Base-by-base conservation (phyloP, 1,284 basidiomycete genomes). In the Sanghuangporus weigelae region DNA sequence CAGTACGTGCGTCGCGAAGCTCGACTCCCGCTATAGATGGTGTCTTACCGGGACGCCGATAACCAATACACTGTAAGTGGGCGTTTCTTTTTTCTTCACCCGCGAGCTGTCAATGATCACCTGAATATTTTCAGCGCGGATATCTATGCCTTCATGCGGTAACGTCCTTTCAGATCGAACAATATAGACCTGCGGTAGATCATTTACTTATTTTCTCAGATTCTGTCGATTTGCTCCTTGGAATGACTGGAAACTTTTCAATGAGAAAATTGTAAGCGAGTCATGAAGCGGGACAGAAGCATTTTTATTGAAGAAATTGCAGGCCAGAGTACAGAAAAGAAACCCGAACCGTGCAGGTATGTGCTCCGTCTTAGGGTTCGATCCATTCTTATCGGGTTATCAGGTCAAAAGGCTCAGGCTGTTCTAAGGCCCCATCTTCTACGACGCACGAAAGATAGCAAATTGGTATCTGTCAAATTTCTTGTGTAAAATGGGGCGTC, bases 41-140 rank as follows among this genome's bases (percentile, higher is more conserved):
- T 83, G 84, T 76, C 76, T 90, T 12, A 89, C 87, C 1, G 87
- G 87, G 36, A 89, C 87, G 0, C 87, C 87, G 2, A 81, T 89
- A 6, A 89, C 86, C 0, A 89, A 89, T 66, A 81, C 84, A 0
- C 72, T 89, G 84, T 86, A 68, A 11, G 79, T 69, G 11, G 35
- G 3, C 36, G 6, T 16, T 19, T 48, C 36, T 7, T 16, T 19
- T 48, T 51, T 42, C 8, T 4, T 51, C 26, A 16, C 12, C 6
- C 39, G 39, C 39, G 35, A 58, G 58, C 19, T 36, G 57, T 19
- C 60, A 39, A 50, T 48, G 26, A 36, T 64, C 56, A n/a, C 2
- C 40, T 57, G 12, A 31, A 7, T 46, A 53, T 44, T 51, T 46
- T 23, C 55, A 86, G 85, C 19, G 84, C 84, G 8, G 87, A 90